Base-by-base conservation (phyloP, 257 asterid species). In the Petunia secreta region DNA sequence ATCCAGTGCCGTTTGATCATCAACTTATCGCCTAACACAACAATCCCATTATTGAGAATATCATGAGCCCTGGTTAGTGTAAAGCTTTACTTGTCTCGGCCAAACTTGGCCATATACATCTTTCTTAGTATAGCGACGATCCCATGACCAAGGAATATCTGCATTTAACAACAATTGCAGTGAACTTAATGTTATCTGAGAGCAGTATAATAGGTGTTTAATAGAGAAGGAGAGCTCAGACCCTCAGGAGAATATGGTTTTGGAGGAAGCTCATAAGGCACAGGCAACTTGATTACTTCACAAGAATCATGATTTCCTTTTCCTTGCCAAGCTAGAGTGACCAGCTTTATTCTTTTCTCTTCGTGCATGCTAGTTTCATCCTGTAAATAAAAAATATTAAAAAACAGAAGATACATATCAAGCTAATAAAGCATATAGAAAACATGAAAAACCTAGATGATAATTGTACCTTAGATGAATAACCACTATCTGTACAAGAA, bases 61-160 rank as follows among this genome's bases (percentile, higher is more conserved):
- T 89, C 91, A 89, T 73, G 83, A 80, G 76, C 82, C 89, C 82
- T 91, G 95, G 79, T 54, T 85, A 77, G 87, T 16, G 75, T 87
- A 87, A 63, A 94, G 85, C 65, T 89, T 77, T 38, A 91, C 93
- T 84, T 87, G 87, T 84, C 96, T 84, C 3, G 99, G 98, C 98
- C 98, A 95, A 73, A 87, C 94, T 83, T 87, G 90, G 44, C 99
- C 97, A 41, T 93, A 92, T 1, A 92, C 94, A 80, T 95, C 99
- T 88, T 89, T 93, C 89, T 91, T 86, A 3, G 88, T 82, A 65
- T 95, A 93, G 36, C 83, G 84, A 14, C 98, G 95, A 80, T 95
- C 98, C 99, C 99, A 95, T n/a, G 95, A 91, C 98, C 99, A 95
- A 6, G 99, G 98, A 71, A 92, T 85, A 87, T 95, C 98, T 93